Base-by-base conservation (phyloP, 2,329 filamentous ascomycete species). In the Fusarium tricinctum region DNA sequence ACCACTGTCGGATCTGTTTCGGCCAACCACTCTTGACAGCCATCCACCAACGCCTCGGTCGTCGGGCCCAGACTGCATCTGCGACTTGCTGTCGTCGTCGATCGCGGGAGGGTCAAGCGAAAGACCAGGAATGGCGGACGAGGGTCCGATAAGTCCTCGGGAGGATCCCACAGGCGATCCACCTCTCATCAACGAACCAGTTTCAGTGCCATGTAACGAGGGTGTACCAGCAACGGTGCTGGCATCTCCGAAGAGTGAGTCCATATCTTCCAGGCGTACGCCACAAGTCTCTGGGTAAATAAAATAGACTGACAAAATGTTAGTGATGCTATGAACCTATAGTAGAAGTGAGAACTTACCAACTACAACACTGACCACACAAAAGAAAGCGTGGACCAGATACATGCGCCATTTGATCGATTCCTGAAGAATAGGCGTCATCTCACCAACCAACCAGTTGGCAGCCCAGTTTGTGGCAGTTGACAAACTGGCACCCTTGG, bases 391-490 rank as follows among this genome's bases (percentile, higher is more conserved):
- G 79, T 99, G 96, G 17, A 99, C 85, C 47, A 99, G 86, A 76
- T 99, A 99, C 63, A 98, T 84, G 33, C 96, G 89, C 96, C 96
- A 99, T 74, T 91, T 88, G 74, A 99, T 98, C 81, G 86, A 89
- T 74, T 96, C 93, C 78, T 99, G 95, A 62, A 98, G 83, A 55
- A 98, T 89, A 3, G 96, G 96, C 1, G 96, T 99, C 85, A 98
- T 88, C 80, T 97, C 93, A 71, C 96, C 96, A 5, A 98, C 96
- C 26, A 98, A 84, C 92, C 94, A 99, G 81, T 99, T 99, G 81
- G 96, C 97, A 2, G 95, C 94, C 96, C 96, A 99, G 78, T 99
- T 99, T 32, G 94, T 91, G 19, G 96, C 96, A 3, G 96, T 98
- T 63, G 95, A 97, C 78, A 99, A 81, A 86, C 94, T 97, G 54